Percentiles rank a stretch among this genome's conserved stretches.
Conservation (phyloP, 768 basidiomycete species). For the Russula vinacea region DNA sequence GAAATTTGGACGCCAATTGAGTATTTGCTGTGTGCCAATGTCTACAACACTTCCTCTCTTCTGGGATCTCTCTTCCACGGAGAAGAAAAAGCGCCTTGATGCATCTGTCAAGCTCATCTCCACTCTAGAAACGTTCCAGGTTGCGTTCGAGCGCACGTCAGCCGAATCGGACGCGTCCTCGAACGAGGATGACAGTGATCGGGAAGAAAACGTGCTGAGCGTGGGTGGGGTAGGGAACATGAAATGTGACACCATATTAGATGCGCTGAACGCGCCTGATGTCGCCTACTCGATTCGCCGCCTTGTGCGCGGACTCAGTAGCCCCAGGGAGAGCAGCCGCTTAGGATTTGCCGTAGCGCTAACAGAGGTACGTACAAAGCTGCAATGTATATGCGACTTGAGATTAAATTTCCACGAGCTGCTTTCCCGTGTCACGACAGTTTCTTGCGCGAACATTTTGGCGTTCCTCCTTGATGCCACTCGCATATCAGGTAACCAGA, state of each 20-base stretch:
- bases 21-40: constrained; percentile 42
- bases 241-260: constrained; percentile 49
- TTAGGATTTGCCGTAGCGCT: constrained; percentile 94
- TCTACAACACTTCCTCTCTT: constrained; percentile 89
- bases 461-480: constrained; percentile 71
- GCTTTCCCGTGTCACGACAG: constrained; percentile 69
- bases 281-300: constrained; percentile 89
- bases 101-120: constrained; percentile 82
- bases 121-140: constrained; percentile 83
- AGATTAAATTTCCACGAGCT: constrained; percentile 47
- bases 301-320: constrained; percentile 83
- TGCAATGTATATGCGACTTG: constrained; percentile 8
- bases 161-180: constrained; percentile 31
- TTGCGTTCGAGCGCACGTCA: constrained; percentile 51
- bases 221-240: constrained; percentile 45
- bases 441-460: constrained; percentile 74
- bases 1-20: not conserved
- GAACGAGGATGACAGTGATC: constrained; percentile 34
- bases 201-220: constrained; percentile 25
- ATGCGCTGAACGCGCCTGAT: constrained; percentile 79
- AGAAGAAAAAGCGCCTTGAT: constrained; percentile 74
- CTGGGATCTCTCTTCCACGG: constrained; percentile 86
- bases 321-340: constrained; percentile 88
- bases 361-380: constrained; percentile 67
- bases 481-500: constrained; percentile 70